Base-by-base conservation (phyloP, 495 filamentous ascomycete species). In the Penicillium angulare region DNA sequence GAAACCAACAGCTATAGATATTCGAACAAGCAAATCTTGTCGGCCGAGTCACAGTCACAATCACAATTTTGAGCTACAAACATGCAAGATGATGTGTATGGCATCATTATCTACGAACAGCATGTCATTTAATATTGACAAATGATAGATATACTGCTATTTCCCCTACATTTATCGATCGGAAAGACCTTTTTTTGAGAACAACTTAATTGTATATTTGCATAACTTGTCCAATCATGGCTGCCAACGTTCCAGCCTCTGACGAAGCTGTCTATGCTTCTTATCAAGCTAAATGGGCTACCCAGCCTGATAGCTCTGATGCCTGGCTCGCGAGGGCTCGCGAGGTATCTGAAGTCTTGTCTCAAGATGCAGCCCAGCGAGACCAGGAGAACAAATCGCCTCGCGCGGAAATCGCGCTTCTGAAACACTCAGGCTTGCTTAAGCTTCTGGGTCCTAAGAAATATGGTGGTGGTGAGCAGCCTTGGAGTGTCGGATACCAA, bases 381-480 rank as follows among this genome's bases (percentile, higher is more conserved):
- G 79, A 83, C 45, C 73, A 73, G 38, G 81, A 78, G 46, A 77
- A 81, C 44, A 82, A 79, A 51, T 77, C 78, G 0, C 81, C 81
- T 6, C 59, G 60, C 1, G 80, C 82, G 2, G 80, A 85, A 45
- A 61, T 84, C 8, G 57, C 72, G 5, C 67, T 85, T 5, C 73
- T 84, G 35, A 85, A 84, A 53, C 67, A 77, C 48, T 72, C 79
- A 0, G 77, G 79, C 7, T 57, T 85, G n/a, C 59, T 76, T 9
- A 83, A 81, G 57, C 51, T 83, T 13, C 64, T 83, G 1, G 81
- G 79, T 0, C 75, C 76, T 0, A 69, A 66, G 50, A 75, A 77
- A 59, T 79, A 77, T 48, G 81, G 82, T 13, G 81, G 82, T 15
- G 81, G 81, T 16, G 81, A 70, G 7, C 75, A 85, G 57, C 53